Evolutionary conservation across 2,329 filamentous ascomycete genomes (phyloP).

Genomic region (Gaeumannomyces tritici): DNA sequence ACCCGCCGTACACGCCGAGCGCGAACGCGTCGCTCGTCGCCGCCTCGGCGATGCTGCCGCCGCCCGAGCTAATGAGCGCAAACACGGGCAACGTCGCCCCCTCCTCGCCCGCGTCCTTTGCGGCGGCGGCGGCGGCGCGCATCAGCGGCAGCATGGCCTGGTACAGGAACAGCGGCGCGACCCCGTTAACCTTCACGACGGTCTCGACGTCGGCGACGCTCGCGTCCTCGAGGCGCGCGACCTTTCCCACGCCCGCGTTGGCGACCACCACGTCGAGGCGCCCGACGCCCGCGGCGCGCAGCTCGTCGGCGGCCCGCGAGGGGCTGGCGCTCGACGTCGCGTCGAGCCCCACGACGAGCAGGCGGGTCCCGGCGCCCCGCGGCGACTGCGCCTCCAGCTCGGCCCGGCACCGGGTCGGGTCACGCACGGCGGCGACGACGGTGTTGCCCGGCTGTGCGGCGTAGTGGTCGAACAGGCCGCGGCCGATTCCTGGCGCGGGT

Average conservation of each 20-base stretch:
- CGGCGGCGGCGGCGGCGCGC: not conserved
- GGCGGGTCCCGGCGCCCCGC: slow-evolving; percentile 11
- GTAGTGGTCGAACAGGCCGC: not conserved
- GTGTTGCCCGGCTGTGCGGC: not conserved
- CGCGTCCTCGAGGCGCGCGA: slow-evolving; percentile 8
- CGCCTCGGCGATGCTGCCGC: slow-evolving; percentile 15
- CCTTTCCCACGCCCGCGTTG: slow-evolving; percentile 14
- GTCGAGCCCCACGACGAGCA: slow-evolving; percentile 13
- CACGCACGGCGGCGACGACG: not conserved
- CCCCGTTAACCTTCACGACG: slow-evolving; percentile 14
- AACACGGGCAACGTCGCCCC: slow-evolving; percentile 8
- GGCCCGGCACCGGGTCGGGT: not conserved
- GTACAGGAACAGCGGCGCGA: slow-evolving; percentile 14
- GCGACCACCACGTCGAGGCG: slow-evolving; percentile 16
- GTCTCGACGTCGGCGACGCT: slow-evolving; percentile 7
- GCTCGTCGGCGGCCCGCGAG: slow-evolving; percentile 7
- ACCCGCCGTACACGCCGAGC: slow-evolving; percentile 15
- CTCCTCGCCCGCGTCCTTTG: no score
- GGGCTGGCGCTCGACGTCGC: slow-evolving; percentile 7
- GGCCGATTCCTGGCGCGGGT: not conserved
- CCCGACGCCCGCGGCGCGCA: slow-evolving; percentile 3
- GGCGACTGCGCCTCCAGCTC: slow-evolving; percentile 36
- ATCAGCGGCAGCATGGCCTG: slow-evolving; percentile 12
- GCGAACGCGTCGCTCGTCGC: slow-evolving; percentile 10
- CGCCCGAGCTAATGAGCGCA: slow-evolving; percentile 13